Evolutionary conservation across 202 grass and related monocot genomes (phyloP).

Genomic region (Eragrostis tef): DNA sequence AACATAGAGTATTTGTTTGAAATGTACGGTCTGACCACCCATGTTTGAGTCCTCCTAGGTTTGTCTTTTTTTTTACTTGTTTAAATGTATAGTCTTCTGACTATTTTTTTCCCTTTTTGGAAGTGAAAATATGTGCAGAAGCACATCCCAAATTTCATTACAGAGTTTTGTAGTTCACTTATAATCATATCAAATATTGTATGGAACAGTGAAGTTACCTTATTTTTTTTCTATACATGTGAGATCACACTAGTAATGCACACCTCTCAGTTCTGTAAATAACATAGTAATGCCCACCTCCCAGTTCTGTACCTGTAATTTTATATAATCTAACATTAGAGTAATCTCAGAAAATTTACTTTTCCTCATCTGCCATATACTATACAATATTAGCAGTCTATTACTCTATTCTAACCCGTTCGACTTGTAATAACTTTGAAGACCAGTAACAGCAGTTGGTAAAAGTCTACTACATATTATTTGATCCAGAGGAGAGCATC

Average conservation of each 20-base stretch:
- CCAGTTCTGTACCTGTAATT: not conserved
- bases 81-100: not conserved
- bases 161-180: not conserved
- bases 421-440: not conserved
- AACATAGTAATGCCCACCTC: not conserved
- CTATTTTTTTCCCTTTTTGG: constrained; percentile 16
- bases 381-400: no score
- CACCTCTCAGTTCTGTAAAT: not conserved
- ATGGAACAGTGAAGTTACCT: not conserved
- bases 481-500: not conserved
- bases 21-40: no score
- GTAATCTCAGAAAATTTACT: not conserved
- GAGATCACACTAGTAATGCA: not conserved
- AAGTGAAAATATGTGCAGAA: not conserved
- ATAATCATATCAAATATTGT: not conserved
- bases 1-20: not conserved
- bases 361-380: not conserved
- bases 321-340: not conserved
- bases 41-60: no score
- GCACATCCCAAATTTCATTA: not conserved
- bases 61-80: not conserved
- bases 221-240: not conserved
- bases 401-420: no score
- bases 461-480: not conserved
- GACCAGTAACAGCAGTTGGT: not conserved